phyloP scores from a whole-genome alignment of 1,284 basidiomycete species.

The Malassezia restricta region DNA sequence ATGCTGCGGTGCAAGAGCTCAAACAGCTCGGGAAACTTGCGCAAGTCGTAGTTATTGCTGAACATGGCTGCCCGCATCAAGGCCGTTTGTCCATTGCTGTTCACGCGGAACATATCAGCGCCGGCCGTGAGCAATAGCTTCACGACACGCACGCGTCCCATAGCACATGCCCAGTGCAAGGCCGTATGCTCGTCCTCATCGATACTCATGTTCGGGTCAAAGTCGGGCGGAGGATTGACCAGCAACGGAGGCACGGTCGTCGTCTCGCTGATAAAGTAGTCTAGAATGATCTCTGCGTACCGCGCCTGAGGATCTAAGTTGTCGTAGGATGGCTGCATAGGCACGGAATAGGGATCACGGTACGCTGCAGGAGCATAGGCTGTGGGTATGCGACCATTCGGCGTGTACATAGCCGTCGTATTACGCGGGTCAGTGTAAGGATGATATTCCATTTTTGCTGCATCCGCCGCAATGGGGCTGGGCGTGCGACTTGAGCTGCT shows the following conservation, averaged over 20 bases:
- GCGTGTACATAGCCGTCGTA: constrained; percentile 5
- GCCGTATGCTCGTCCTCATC: constrained; percentile 98
- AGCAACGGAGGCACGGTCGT: constrained; percentile 81
- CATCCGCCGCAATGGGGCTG: constrained; percentile 53
- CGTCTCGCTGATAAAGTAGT: constrained; percentile 97
- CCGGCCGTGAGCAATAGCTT: constrained; percentile 87
- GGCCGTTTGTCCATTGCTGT: constrained; percentile 90
- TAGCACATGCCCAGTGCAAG: constrained; percentile 96
- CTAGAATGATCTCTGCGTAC: constrained; percentile 90
- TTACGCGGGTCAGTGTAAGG: constrained; percentile 5
- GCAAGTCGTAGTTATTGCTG: constrained; percentile 97
- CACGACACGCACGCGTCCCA: constrained; percentile 93
- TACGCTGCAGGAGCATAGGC: constrained; percentile 6
- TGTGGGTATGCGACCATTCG: not conserved
- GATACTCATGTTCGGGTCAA: constrained; percentile 90
- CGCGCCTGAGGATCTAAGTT: constrained; percentile 28
- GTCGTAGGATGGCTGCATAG: constrained; percentile 2
- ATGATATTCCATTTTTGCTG: not conserved
- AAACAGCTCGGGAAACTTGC: constrained; percentile 96
- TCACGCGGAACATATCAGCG: constrained; percentile 93
- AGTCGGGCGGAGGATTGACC: constrained; percentile 76
- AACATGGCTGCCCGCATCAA: constrained; percentile 99
- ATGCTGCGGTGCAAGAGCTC: constrained; percentile 92
- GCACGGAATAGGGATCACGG: constrained; percentile 3
- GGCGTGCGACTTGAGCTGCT: constrained; percentile 80